These are phyloP conservation scores for Coemansia sp. DNA, from an alignment of 192 early-diverging fungal species.

Conservation along the genomic window DNA sequence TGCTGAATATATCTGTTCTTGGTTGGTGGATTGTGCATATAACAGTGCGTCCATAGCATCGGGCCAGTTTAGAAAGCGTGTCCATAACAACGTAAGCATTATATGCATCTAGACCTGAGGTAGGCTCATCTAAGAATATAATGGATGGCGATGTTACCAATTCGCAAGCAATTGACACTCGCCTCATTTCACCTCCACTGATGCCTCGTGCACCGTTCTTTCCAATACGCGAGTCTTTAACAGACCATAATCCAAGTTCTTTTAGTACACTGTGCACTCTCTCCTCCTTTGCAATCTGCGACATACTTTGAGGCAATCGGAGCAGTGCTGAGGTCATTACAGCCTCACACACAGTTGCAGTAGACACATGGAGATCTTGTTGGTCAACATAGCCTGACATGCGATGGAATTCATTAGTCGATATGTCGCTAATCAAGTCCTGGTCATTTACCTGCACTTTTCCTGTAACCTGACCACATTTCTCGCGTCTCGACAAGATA, in stretches of 20 bases:
- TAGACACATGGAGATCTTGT: constrained; percentile 83
- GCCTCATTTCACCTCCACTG: constrained; percentile 88
- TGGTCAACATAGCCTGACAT: constrained; percentile 88
- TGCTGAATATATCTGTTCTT: constrained; percentile 82
- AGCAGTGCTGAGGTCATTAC: constrained; percentile 85
- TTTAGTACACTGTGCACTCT: constrained; percentile 73
- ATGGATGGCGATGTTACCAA: constrained; percentile 89
- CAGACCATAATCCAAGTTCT: constrained; percentile 78
- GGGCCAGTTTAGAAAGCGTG: constrained; percentile 57
- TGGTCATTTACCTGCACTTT: constrained; percentile 84
- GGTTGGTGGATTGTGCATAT: constrained; percentile 96
- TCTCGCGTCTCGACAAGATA: constrained; percentile 79
- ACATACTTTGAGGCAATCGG: constrained; percentile 66
- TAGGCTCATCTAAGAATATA: constrained; percentile 84
- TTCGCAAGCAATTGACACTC: constrained; percentile 93
- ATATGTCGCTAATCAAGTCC: constrained; percentile 59
- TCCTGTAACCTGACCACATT: constrained; percentile 67
- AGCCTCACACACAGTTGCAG: constrained; percentile 86
- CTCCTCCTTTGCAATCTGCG: constrained; percentile 56
- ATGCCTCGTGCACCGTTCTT: constrained; percentile 71
- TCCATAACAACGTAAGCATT: constrained; percentile 93
- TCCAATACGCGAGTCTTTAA: constrained; percentile 83
- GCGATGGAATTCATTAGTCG: constrained; percentile 60
- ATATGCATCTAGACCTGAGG: constrained; percentile 84
- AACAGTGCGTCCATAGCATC: constrained; percentile 61